Conservation (phyloP, 805 yeast species). For the Yarrowia sp. region DNA sequence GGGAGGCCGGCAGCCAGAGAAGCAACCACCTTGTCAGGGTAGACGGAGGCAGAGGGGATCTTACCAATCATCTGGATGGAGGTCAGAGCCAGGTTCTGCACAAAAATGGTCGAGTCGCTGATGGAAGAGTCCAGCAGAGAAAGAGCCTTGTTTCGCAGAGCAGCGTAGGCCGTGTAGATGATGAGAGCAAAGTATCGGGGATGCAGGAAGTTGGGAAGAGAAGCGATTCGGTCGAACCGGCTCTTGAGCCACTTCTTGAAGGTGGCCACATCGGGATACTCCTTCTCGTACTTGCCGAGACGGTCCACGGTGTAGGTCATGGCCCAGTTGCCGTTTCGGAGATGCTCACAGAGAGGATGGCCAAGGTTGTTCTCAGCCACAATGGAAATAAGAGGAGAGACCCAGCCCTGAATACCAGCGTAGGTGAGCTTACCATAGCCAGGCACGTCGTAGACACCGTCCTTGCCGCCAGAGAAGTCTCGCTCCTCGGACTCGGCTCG, state of each 20-base stretch:
- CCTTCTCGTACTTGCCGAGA: slow-evolving; percentile 50
- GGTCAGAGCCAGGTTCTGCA: slow-evolving; percentile 73
- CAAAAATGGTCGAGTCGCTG: slow-evolving; percentile 63
- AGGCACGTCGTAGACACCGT: slow-evolving; percentile 75
- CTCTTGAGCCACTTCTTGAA: slow-evolving; percentile 67
- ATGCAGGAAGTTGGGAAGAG: slow-evolving; percentile 71
- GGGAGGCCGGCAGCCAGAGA: slow-evolving; percentile 96
- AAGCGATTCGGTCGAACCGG: slow-evolving; percentile 59
- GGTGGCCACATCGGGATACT: slow-evolving; percentile 47
- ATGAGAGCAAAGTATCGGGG: slow-evolving; percentile 86
- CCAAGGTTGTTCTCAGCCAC: slow-evolving; percentile 72
- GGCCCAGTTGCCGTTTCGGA: slow-evolving; percentile 87
- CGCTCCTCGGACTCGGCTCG: slow-evolving; percentile 84
- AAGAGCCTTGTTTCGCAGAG: slow-evolving; percentile 67
- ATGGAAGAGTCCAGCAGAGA: slow-evolving; percentile 52
- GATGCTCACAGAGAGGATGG: slow-evolving; percentile 75
- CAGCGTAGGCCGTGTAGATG: slow-evolving; percentile 80
- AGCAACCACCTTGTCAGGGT: slow-evolving; percentile 58
- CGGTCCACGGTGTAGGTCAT: slow-evolving; percentile 68
- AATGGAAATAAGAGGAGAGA: slow-evolving; percentile 58
- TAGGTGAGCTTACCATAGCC: slow-evolving; percentile 68
- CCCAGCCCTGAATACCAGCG: slow-evolving; percentile 95
- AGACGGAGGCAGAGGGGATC: slow-evolving; percentile 69
- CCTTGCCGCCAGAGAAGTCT: slow-evolving; percentile 67
- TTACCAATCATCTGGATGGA: slow-evolving; percentile 83